Base-by-base conservation (phyloP, 305 asterid species). In the Fraxinus ornus region DNA sequence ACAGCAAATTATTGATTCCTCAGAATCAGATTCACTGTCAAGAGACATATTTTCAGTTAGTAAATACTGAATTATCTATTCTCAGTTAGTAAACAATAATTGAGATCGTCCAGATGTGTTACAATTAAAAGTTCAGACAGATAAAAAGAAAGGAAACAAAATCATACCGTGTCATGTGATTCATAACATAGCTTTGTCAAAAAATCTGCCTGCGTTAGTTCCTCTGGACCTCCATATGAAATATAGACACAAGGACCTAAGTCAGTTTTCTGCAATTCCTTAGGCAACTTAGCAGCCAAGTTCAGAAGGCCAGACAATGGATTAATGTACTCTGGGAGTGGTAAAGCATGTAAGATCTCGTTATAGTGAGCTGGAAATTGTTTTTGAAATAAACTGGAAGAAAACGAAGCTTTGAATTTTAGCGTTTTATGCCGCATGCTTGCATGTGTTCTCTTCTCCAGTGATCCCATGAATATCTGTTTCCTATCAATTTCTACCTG, bases 211-310 rank as follows among this genome's bases (percentile, higher is more conserved):
- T 86, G 93, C 79, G 81, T 81, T 57, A 93, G 90, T 84, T 95
- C 98, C 79, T 90, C 95, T 12, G 94, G 89, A 81, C 92, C 91
- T 84, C 97, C 98, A 88, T 89, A 93, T 52, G 98, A 89, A 80
- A 94, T 89, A 86, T 91, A 90, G 86, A 97, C 84, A 81, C 88
- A 88, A 76, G 99, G 99, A 85, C 99, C 98, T 79, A 92, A 83
- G 57, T 93, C 94, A 15, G 88, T 92, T 89, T 85, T 90, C 73
- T 86, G 84, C 33, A 85, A 83, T 84, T 92, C 95, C 90, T 88
- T 86, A 7, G 98, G 96, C 88, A 89, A 84, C 87, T 91, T 94
- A 85, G 86, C 83, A 74, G 95, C 91, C 86, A 97, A 85, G 87
- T 94, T 97, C 87, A 97, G 88, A 87, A 88, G 89, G 86, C 99